Base-by-base conservation (phyloP, 805 yeast species). In the Pichia nakasei region DNA sequence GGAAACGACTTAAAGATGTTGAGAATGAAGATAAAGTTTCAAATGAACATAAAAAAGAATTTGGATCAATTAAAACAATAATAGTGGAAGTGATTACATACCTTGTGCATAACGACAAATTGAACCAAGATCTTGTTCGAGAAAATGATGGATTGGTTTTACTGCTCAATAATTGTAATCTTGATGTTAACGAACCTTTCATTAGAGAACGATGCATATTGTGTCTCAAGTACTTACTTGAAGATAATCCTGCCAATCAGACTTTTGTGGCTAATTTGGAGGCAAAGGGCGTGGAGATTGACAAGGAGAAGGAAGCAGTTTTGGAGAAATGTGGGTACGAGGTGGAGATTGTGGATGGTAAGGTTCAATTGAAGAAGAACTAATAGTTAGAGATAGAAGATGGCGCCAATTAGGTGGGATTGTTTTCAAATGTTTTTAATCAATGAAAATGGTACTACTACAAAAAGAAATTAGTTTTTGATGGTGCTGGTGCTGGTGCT, bases 151-250 rank as follows among this genome's bases (percentile, higher is more conserved):
- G 87, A 0, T 59, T 91, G 13, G 85, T 79, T 42, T 61, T 85
- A 18, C 70, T 89, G 0, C 65, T 91, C 21, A 82, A 89, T 8
- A 82, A 81, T 49, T 89, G 97, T 64, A 76, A 83, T 34, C 79
- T 93, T 41, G 97, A 91, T 59, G 81, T 80, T 37, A 78, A 85
- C 57, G 94, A 93, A 59, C 97, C 97, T 0, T 91, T 73, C 53
- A 81, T 85, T 45, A 82, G 86, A 51, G 98, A 91, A 56, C 67
- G 91, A 47, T 74, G 95, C 2, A 84, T 93, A 29, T 64, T 91
- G 7, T 86, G 96, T 55, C 58, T 93, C 24, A 76, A 81, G 54
- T 80, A 79, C 48, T 61, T 88, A 27, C 62, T 91, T 15, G 73
- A 75, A 21, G 69, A 73, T 9, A 93, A 93, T 53, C 55, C 51